Evolutionary conservation across 768 basidiomycete genomes (phyloP).

Genomic region (Tephrocybe sp.): DNA sequence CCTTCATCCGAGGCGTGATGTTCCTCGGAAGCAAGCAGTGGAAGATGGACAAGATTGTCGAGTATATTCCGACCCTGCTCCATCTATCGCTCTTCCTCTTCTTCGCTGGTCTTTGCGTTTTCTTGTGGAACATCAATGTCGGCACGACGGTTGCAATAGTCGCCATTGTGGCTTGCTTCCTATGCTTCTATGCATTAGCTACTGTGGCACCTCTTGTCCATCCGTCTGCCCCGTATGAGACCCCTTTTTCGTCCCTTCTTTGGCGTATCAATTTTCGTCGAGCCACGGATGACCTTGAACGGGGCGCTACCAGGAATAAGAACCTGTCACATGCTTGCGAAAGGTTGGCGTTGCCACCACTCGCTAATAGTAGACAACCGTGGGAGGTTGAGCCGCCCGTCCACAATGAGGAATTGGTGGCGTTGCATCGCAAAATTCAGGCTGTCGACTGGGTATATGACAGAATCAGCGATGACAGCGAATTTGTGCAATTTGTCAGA

Average conservation of each 20-base stretch:
- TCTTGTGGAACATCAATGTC: constrained; percentile 1
- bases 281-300: too few relatives aligned
- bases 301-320: neutral
- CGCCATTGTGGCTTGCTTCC: neutral
- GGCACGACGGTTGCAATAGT: neutral
- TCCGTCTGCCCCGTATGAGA: constrained; percentile 2
- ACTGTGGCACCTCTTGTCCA: constrained; percentile 8
- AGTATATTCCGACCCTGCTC: too few relatives aligned
- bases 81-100: too few relatives aligned
- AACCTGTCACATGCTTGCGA: neutral
- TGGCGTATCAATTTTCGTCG: neutral
- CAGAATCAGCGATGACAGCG: neutral
- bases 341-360: too few relatives aligned
- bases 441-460: constrained; percentile 2
- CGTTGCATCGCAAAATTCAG: neutral
- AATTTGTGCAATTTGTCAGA: neutral
- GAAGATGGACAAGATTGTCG: neutral
- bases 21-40: neutral
- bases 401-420: neutral
- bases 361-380: neutral
- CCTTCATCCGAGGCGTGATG: neutral
- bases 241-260: constrained; percentile 1
- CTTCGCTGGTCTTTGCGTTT: too few relatives aligned
- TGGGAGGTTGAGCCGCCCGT: neutral
- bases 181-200: neutral